Evolutionary conservation across 148 eudicot genomes (phyloP), one percentile per base, ranked within the genome.

Genomic region (Talinum fruticosum): DNA sequence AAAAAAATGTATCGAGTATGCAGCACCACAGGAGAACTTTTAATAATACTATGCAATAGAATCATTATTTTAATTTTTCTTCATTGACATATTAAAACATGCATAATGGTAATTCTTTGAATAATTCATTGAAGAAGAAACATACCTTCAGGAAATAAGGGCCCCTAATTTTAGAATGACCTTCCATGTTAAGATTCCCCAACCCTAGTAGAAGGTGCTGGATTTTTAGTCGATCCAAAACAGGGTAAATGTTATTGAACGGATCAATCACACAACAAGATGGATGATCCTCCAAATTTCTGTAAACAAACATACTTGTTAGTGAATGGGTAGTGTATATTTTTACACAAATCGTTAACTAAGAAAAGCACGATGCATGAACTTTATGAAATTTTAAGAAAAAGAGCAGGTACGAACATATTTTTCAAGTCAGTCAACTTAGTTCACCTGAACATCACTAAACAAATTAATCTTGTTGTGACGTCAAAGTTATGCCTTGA

Each of bases 121-220:
- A 16, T 8, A 66, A 28, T 30, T 66, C 71, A 41, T 76, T 76
- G 21, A 64, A 6, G 21, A n/a, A 47, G 23, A 49, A 41, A 61
- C 74, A 80, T 67, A 95, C 99, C 96, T 92, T 92, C 73, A 88
- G 90, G 77, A 89, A 95, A 84, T 74, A 87, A 35, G 97, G 90
- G 29, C 87, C 90, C 76, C 99, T 91, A 79, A 95, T 90, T 74
- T 80, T 87, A 49, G 79, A 54, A 79, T 69, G 82, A 69, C 89
- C 88, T 83, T 84, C 80, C 73, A 62, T 67, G 69, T 80, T 76
- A 74, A 95, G 84, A 72, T 76, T 83, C 81, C 84, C 86, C 87
- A 95, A 80, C 61, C 96, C 94, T 77, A 81, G 86, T 73, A 95
- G 87, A 79, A 92, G 68, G 75, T 87, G 83, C 76, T 92, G 99